Conservation (phyloP, 1,139 yeast species). For the Protomyces macrosporus region DNA sequence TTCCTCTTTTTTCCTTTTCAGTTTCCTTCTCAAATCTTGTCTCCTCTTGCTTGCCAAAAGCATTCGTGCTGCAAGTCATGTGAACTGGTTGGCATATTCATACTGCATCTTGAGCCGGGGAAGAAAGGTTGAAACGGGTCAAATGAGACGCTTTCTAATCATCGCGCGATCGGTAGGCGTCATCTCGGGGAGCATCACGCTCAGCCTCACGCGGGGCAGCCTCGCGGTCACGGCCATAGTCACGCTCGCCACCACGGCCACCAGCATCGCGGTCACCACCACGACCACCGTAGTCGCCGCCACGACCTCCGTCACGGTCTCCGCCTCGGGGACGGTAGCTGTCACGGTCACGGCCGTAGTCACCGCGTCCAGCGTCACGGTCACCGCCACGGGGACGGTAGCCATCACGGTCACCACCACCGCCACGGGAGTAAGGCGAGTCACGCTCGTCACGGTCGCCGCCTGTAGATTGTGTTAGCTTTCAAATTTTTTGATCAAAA, state of each 20-base stretch:
- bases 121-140: no score
- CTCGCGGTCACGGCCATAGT: conserved; percentile 17
- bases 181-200: conserved; percentile 17
- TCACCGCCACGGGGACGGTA: conserved; percentile 18
- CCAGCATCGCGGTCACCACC: not conserved
- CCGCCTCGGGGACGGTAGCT: conserved; percentile 15
- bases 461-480: not conserved
- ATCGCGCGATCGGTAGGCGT: not conserved
- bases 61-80: no score
- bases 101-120: no score
- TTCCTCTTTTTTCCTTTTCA: not conserved
- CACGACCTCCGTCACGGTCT: conserved; percentile 1
- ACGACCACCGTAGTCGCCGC: conserved; percentile 4
- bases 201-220: conserved; percentile 24
- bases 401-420: conserved; percentile 24
- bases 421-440: conserved; percentile 26
- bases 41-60: no score
- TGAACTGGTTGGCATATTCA: no score
- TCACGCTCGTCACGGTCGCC: conserved; percentile 24
- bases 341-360: conserved; percentile 18
- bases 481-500: not conserved
- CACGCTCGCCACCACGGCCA: conserved; percentile 9
- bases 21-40: no score
- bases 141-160: not conserved
- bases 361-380: conserved; percentile 23